Evolutionary conservation across 1,284 basidiomycete species (phyloP).

Genomic region (Boletus subluridellus): DNA sequence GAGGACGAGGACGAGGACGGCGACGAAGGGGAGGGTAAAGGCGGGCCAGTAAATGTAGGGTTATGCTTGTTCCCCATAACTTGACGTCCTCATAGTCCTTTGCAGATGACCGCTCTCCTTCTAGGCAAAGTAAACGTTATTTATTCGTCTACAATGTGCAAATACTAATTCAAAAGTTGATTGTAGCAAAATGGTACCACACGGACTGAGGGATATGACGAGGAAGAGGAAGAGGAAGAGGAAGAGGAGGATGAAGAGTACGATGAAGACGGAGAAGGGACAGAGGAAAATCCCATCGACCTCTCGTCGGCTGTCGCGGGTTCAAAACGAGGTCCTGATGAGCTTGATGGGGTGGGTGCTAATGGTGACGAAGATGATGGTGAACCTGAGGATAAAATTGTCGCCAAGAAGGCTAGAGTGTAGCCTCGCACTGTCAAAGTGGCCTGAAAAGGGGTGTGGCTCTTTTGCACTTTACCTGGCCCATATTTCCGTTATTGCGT

Average conservation of each 20-base stretch:
- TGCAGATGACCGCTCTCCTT: slow-evolving; percentile 28
- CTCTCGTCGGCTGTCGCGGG: slow-evolving; percentile 6
- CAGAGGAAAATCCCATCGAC: slow-evolving; percentile 11
- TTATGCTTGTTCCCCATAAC: neutral
- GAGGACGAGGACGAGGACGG: slow-evolving; percentile 28
- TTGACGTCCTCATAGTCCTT: slow-evolving; percentile 6
- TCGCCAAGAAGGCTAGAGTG: slow-evolving; percentile 27
- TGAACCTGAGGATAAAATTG: slow-evolving; percentile 8
- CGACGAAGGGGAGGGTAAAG: neutral
- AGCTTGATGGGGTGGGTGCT: slow-evolving; percentile 15
- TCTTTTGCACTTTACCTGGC: neutral
- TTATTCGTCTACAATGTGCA: neutral
- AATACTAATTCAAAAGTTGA: neutral
- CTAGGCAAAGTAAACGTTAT: slow-evolving; percentile 16
- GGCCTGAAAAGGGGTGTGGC: neutral
- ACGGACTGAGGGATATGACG: neutral
- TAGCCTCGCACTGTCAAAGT: slow-evolving; percentile 3
- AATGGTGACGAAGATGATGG: slow-evolving; percentile 16
- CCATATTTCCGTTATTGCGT: neutral
- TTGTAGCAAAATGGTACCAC: slow-evolving; percentile 21
- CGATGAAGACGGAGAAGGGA: slow-evolving; percentile 12
- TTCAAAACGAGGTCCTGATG: slow-evolving; percentile 28
- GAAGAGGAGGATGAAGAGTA: slow-evolving; percentile 23
- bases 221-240: slow-evolving; percentile 17
- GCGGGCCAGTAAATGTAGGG: slow-evolving; percentile 11